Base-by-base conservation (phyloP, 1,139 yeast species). In the Geotrichum phurueaensis region DNA sequence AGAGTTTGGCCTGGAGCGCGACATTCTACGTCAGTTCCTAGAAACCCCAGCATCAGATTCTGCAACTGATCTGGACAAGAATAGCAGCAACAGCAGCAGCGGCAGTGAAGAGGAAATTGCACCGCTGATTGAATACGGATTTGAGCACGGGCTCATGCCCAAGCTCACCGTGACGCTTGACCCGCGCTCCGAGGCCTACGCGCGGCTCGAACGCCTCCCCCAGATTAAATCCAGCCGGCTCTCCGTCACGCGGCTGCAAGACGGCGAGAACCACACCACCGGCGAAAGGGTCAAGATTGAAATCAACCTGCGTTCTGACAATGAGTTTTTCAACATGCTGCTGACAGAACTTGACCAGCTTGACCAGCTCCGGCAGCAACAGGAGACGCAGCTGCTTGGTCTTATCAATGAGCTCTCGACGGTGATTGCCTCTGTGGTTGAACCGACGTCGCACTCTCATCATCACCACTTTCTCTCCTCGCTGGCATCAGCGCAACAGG, bases 261-360 rank as follows among this genome's bases (percentile, higher is more conserved):
- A 39, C 20, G 10, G n/a, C 10, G 48, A 25, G 3, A 49, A 31
- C 36, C 33, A 49, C 23, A 49, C 15, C 22, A 25, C 15, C 18
- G n/a, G 7, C 20, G 20, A n/a, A n/a, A n/a, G 18, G 9, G 47
- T 39, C 47, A 45, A n/a, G n/a, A 64, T 77, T 13, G 76, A 70
- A 43, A 70, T 78, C 47, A 67, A 69, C 23, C 62, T 78, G 31
- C 70, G 74, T 47, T 74, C 76, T 49, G 81, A 81, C 62, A 68
- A 76, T 2, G 80, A 80, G 63, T 86, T 87, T 69, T 85, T 86
- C 69, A 77, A 76, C 58, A 81, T 84, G 78, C 76, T 85, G 58
- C 81, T 84, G 55, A 77, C 78, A 51, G 89, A 84, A 69, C 74
- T 87, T 56, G 78, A 79, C 51, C 78, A 70, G 49, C 76, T 85